Base-by-base conservation (phyloP, 306 rosid genomes). In the Dalbergia cultrata region DNA sequence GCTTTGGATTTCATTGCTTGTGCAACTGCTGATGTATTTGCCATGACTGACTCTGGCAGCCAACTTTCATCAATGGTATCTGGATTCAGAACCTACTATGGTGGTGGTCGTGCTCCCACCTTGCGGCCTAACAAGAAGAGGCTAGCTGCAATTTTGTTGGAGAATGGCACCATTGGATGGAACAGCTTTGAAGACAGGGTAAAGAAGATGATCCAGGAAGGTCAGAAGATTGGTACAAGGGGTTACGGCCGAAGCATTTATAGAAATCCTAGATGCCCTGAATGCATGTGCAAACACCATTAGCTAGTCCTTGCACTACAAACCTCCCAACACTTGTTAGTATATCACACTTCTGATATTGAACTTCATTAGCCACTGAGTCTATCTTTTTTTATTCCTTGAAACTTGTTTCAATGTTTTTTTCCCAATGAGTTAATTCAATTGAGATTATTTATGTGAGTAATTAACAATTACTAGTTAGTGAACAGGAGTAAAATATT, bases 11-110 rank as follows among this genome's bases (percentile, higher is more conserved):
- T 93, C 70, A 91, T 95, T 44, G 96, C 96, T 2, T 95, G 98
- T 79, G 96, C 97, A 78, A 93, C 92, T 71, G 90, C 98, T 18
- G 89, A 95, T 89, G 98, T 95, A 56, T 95, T 95, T 64, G 94
- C 98, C 66, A 95, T 95, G 96, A 95, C 98, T 0, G 99, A 95
- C 73, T 91, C 99, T 14, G 98, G 99, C 60, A 93, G 99, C 92
- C 98, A 95, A 91, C 90, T 95, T 67, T 93, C 99, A 50, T 95
- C 99, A 45, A 67, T 95, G 80, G 99, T 95, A 63, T 89, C 99
- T 44, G 99, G 99, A 64, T 86, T 89, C 80, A 89, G 98, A 70
- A 91, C 92, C n/a, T 93, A 95, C 81, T 91, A 83, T 56, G 97
- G 99, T 1, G 83, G 75, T 0, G 89, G 93, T 31, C 84, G 63